Conservation (phyloP, 306 rosid species). For the Pyrus pyrifolia region DNA sequence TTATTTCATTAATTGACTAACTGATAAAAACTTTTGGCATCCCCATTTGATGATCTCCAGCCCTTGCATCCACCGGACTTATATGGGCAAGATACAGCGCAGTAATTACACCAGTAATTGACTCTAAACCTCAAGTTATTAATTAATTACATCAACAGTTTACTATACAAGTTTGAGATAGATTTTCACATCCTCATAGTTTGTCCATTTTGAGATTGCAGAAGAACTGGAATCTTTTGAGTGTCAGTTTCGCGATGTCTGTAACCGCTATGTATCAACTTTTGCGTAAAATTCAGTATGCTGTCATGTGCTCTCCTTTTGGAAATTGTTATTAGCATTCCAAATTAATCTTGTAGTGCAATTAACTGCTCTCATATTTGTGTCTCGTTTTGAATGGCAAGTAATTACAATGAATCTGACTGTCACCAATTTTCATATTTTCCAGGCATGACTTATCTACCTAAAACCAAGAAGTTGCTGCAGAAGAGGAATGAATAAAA, state of each 20-base stretch:
- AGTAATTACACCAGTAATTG: constrained; percentile 17
- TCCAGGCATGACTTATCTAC: constrained; percentile 2
- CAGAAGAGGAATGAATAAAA: not conserved
- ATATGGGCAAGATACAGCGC: constrained; percentile 24
- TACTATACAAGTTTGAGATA: not conserved
- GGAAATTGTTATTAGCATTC: not conserved
- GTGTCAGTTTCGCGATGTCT: constrained; percentile 11
- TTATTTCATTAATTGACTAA: not conserved
- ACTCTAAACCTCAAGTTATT: not conserved
- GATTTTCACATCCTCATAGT: not conserved
- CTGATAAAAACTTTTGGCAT: not conserved
- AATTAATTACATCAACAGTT: not conserved
- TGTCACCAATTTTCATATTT: not conserved
- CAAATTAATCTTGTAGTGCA: not conserved
- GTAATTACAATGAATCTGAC: not conserved
- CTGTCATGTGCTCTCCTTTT: not conserved
- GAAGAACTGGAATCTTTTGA: constrained; percentile 25
- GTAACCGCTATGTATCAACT: constrained; percentile 13
- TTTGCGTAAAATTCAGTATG: constrained; percentile 21
- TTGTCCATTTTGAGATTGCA: not conserved
- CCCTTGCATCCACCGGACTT: constrained; percentile 9
- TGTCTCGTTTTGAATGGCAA: not conserved
- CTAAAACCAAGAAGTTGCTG: not conserved
- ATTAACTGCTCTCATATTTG: not conserved
- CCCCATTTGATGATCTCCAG: constrained; percentile 1